These are phyloP conservation scores for Brassica carinata DNA, from an alignment of 345 rosid species.

Conservation along the genomic window DNA sequence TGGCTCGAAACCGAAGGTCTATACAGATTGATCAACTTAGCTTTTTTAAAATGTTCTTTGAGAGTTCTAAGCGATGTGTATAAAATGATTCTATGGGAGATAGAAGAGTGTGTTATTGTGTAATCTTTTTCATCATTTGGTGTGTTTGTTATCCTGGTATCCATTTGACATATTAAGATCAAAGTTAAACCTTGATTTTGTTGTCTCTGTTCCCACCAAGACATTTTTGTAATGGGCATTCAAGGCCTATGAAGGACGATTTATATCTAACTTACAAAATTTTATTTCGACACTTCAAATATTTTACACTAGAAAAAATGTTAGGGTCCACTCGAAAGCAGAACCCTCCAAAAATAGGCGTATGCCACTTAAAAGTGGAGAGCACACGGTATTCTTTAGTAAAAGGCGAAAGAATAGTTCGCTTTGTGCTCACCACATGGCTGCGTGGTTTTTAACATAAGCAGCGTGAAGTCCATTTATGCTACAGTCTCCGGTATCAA, in stretches of 20 bases:
- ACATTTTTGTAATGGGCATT: background rate
- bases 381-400: slow-evolving; percentile 45
- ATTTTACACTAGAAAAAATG: background rate
- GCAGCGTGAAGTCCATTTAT: background rate
- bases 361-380: slow-evolving; percentile 37
- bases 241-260: no score
- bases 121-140: slow-evolving; percentile 16
- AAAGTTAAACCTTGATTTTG: background rate
- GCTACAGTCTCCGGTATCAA: background rate
- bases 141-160: slow-evolving; percentile 19
- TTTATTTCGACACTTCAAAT: no score
- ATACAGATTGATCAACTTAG: slow-evolving; percentile 25
- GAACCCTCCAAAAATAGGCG: slow-evolving; percentile 44
- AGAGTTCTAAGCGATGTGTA: slow-evolving; percentile 26
- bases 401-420: slow-evolving; percentile 46
- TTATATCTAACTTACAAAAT: no score
- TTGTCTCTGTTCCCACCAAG: background rate
- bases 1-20: slow-evolving; percentile 15
- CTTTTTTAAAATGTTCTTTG: slow-evolving; percentile 1
- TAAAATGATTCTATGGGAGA: slow-evolving; percentile 6
- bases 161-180: slow-evolving; percentile 12
- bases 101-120: slow-evolving; percentile 9
- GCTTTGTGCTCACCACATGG: slow-evolving; percentile 38
- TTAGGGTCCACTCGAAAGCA: background rate
- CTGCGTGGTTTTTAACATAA: slow-evolving; percentile 10